phyloP scores from a whole-genome alignment of 148 eudicot genomes.

The Fagopyrum esculentum region DNA sequence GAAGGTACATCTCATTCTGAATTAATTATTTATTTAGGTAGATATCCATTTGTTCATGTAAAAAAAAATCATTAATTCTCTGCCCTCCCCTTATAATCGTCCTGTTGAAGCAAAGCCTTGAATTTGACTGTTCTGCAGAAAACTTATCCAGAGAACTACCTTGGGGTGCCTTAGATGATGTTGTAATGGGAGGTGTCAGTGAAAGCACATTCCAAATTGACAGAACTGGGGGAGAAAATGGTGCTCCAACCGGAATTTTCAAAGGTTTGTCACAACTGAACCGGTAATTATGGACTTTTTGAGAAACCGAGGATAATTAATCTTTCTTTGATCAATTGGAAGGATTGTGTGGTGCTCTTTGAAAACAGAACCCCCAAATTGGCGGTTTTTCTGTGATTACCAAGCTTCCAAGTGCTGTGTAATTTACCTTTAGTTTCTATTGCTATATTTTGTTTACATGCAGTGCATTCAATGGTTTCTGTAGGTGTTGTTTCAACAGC shows the following conservation, averaged over 20 bases:
- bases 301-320: too few relatives aligned
- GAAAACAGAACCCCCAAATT: background rate
- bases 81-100: background rate
- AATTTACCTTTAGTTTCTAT: background rate
- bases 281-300: background rate
- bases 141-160: slow-evolving; percentile 66
- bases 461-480: background rate
- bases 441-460: background rate
- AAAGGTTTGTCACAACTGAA: slow-evolving; percentile 45
- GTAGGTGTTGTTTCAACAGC: slow-evolving; percentile 85
- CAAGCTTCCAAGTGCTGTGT: too few relatives aligned
- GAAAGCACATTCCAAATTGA: slow-evolving; percentile 69
- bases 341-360: background rate
- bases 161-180: slow-evolving; percentile 98
- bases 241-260: slow-evolving; percentile 71
- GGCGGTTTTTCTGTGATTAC: background rate
- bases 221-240: slow-evolving; percentile 78
- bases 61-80: background rate
- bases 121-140: slow-evolving; percentile 28
- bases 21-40: background rate
- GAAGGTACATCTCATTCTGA: slow-evolving; percentile 46
- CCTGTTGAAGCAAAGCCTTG: background rate
- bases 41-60: background rate
- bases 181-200: slow-evolving; percentile 99
- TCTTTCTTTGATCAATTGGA: background rate